Evolutionary conservation across 805 yeast genomes (phyloP), one percentile per base, ranked within the genome.

Genomic region (Wickerhamiella occidentalis): DNA sequence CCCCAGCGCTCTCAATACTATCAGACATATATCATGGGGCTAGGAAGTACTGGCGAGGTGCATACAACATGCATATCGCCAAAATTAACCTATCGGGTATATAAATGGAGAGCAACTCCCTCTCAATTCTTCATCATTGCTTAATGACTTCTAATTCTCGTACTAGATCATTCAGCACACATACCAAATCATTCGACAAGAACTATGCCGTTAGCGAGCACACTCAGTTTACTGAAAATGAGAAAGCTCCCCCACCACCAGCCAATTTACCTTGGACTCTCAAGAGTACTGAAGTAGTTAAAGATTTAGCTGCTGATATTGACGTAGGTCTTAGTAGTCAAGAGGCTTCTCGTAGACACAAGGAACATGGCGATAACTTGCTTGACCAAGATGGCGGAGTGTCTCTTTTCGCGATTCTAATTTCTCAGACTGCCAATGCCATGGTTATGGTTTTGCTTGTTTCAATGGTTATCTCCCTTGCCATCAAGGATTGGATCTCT

Each of bases 401-500:
- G 48, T 75, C 82, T 6, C 65, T 77, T 47, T 55, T 72, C 23
- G 66, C 67, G 47, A 82, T 83, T 49, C 53, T 82, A 23, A 66
- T 80, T 37, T 81, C 80, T 54, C 92, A 82, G 57, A 68, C 78
- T 1, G 78, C 78, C 62, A 82, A 82, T 60, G 90, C 92, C 43
- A 82, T 82, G 92, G 78, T 82, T 45, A 64, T 82, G 54, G 90
- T 82, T 7, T 69, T 82, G 55, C 64, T 82, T 48, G 79, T 80
- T 33, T 77, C 85, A 15, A 76, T 79, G 82, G 63, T 77, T 18
- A 80, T 82, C 47, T 79, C 88, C 3, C 71, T 82, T 45, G 87
- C 82, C 18, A 80, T 83, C 55, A 70, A 71, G 51, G 90, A 83
- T 62, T 82, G 85, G 82, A 83, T 82, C 55, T 78, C 85, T 7